Conservation (phyloP, 2,329 filamentous ascomycete species). For the Xylariaceae sp. region DNA sequence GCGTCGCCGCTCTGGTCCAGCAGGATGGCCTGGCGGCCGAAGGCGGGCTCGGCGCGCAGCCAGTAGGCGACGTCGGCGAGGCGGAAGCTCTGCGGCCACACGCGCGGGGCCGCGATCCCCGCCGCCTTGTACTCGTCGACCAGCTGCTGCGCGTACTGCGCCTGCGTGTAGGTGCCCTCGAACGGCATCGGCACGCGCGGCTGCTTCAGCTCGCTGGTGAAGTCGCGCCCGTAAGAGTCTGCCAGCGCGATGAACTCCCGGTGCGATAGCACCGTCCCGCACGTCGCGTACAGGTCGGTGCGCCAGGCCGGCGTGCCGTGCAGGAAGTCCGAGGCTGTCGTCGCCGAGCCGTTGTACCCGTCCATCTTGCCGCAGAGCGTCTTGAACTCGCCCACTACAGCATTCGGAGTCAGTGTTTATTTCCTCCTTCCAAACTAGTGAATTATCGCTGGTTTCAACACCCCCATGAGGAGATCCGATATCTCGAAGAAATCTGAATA, state of each 20-base stretch:
- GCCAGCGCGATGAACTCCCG: slow-evolving; percentile 65
- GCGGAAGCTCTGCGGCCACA: slow-evolving; percentile 69
- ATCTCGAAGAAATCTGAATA: too few species aligned
- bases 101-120: slow-evolving; percentile 54
- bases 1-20: slow-evolving; percentile 65
- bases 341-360: slow-evolving; percentile 59
- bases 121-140: slow-evolving; percentile 61
- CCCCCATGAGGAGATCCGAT: too few species aligned
- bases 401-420: too few species aligned
- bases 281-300: slow-evolving; percentile 67
- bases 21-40: slow-evolving; percentile 63
- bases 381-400: slow-evolving; percentile 61
- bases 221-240: slow-evolving; percentile 60
- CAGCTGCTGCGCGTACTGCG: slow-evolving; percentile 66
- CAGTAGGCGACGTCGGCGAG: slow-evolving; percentile 68
- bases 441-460: too few species aligned
- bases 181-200: slow-evolving; percentile 74
- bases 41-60: slow-evolving; percentile 63
- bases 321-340: slow-evolving; percentile 60
- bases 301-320: slow-evolving; percentile 62
- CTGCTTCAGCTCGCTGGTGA: slow-evolving; percentile 70
- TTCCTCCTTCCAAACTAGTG: too few species aligned
- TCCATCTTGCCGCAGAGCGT: slow-evolving; percentile 74
- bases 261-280: slow-evolving; percentile 63
- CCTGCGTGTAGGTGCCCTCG: slow-evolving; percentile 63